phyloP scores from a whole-genome alignment of 164 flowering plant genomes.

The Magnolia officinalis region DNA sequence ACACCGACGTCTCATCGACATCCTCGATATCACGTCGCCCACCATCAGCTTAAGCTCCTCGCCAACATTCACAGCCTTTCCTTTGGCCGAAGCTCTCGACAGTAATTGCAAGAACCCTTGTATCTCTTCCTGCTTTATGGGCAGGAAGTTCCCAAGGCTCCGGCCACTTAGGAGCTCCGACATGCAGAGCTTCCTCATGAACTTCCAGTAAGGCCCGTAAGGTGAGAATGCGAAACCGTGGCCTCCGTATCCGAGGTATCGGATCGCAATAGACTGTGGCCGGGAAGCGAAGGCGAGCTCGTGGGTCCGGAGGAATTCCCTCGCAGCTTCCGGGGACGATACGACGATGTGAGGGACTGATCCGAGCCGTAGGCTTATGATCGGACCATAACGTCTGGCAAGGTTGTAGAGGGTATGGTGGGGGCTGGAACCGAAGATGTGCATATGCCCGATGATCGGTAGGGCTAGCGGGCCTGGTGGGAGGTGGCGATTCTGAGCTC shows the following conservation, averaged over 20 bases:
- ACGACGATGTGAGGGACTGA: constrained; percentile 39
- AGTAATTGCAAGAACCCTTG: constrained; percentile 20
- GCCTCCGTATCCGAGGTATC: constrained; percentile 31
- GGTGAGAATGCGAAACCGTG: constrained; percentile 46
- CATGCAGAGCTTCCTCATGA: constrained; percentile 46
- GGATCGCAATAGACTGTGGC: constrained; percentile 21
- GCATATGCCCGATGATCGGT: constrained; percentile 61
- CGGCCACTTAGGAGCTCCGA: constrained; percentile 40
- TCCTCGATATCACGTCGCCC: constrained; percentile 44
- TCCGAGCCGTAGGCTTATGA: constrained; percentile 43
- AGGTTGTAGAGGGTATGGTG: constrained; percentile 45
- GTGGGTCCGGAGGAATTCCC: constrained; percentile 42
- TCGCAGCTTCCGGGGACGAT: constrained; percentile 41
- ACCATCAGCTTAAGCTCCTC: constrained; percentile 34
- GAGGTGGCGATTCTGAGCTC: constrained; percentile 9
- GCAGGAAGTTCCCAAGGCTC: constrained; percentile 22
- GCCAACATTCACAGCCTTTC: constrained; percentile 30
- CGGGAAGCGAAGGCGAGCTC: constrained; percentile 42
- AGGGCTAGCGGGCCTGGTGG: constrained; percentile 52
- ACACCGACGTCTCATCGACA: constrained; percentile 38
- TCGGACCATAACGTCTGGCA: constrained; percentile 43
- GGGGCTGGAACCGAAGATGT: constrained; percentile 40
- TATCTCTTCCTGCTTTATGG: constrained; percentile 30
- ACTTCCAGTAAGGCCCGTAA: constrained; percentile 61
- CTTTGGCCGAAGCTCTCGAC: constrained; percentile 6